phyloP scores from a whole-genome alignment of 805 yeast species.

The Cyberlindnera samutprakarnensis region DNA sequence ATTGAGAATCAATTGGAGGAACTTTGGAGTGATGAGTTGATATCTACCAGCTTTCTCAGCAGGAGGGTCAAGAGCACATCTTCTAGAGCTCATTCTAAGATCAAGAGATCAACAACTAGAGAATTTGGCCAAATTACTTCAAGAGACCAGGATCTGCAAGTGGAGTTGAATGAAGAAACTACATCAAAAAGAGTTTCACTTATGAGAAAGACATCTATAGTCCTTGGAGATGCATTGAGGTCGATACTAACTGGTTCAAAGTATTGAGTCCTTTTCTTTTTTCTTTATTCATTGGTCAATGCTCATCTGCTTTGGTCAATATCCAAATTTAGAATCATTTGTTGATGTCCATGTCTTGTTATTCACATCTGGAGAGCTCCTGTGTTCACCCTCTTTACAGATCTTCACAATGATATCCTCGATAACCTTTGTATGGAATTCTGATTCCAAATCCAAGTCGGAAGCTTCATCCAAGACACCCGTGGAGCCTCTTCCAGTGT shows the following conservation, averaged over 20 bases:
- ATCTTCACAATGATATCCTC: conserved; percentile 58
- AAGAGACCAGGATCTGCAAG: not conserved
- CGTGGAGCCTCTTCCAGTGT: conserved; percentile 56
- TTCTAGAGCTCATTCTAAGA: not conserved
- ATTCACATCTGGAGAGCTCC: conserved; percentile 26
- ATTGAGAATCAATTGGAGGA: conserved; percentile 24
- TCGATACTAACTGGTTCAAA: conserved; percentile 12
- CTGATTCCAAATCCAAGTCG: conserved; percentile 50
- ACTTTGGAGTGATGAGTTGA: conserved; percentile 28
- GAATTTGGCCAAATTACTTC: too few species aligned
- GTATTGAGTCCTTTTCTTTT: not conserved
- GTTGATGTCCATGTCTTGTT: conserved; percentile 29
- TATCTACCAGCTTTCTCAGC: conserved; percentile 1
- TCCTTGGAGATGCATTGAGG: conserved; percentile 17
- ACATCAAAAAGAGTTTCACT: conserved; percentile 9
- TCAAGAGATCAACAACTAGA: too few species aligned
- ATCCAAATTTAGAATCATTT: conserved; percentile 33
- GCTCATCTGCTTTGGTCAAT: not conserved
- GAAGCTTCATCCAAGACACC: conserved; percentile 73
- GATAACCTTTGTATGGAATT: conserved; percentile 49
- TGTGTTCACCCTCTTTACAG: conserved; percentile 50
- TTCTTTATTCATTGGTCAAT: too few species aligned
- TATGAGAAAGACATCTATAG: conserved; percentile 17
- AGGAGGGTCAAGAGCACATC: conserved; percentile 1
- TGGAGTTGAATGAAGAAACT: too few species aligned